These are phyloP conservation scores for Protomyces gravidus DNA, from an alignment of 1,139 yeast species.

Conservation along the genomic window DNA sequence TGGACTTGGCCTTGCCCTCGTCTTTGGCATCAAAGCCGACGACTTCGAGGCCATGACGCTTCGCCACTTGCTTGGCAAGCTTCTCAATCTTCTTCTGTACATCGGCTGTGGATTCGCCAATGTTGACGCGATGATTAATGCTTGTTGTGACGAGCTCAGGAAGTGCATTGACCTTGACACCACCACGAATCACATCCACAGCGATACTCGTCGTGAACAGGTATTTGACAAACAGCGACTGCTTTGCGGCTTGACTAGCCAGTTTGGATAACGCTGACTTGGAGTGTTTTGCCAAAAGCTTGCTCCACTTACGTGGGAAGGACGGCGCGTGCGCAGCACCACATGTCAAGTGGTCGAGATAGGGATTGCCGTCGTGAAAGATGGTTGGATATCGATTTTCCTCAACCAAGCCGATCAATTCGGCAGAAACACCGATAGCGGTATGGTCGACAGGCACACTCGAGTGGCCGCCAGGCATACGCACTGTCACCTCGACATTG, in stretches of 20 bases:
- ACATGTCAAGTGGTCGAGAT: conserved; percentile 6
- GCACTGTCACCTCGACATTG: conserved; percentile 49
- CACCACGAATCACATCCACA: conserved; percentile 64
- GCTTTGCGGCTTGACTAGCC: conserved; percentile 1
- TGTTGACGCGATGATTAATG: conserved; percentile 58
- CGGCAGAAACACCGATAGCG: conserved; percentile 64
- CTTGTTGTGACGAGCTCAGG: conserved; percentile 61
- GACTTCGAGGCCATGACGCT: conserved; percentile 49
- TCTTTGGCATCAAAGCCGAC: conserved; percentile 40
- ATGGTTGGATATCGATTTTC: conserved; percentile 12
- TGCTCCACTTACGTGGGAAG: conserved; percentile 8
- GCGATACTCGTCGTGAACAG: conserved; percentile 63
- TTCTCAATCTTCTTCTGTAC: conserved; percentile 45
- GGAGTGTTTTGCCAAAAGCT: background rate
- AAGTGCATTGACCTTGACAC: conserved; percentile 65
- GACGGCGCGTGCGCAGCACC: conserved; percentile 15
- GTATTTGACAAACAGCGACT: conserved; percentile 40
- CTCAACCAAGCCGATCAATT: conserved; percentile 40
- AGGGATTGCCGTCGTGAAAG: conserved; percentile 13
- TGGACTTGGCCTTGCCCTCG: conserved; percentile 31
- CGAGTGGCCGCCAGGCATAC: conserved; percentile 68
- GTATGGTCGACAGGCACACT: conserved; percentile 70
- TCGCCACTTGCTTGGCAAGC: conserved; percentile 46
- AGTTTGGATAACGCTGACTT: background rate
- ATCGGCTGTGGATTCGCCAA: conserved; percentile 48